Base-by-base conservation (phyloP, 495 filamentous ascomycete species). In the Eremomyces bilateralis region DNA sequence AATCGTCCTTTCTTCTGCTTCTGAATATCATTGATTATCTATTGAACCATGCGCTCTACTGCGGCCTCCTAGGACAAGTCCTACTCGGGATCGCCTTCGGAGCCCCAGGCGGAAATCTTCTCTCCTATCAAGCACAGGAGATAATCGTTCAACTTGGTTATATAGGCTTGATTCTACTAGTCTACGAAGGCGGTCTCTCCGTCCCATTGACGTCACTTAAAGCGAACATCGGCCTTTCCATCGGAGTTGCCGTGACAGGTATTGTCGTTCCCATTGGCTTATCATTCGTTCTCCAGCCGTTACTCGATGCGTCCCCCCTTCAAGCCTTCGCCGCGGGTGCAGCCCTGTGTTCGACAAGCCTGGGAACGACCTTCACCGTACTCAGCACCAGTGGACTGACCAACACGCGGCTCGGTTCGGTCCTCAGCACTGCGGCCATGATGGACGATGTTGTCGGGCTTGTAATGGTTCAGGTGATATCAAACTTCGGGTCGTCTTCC, bases 41-140 rank as follows among this genome's bases (percentile, higher is more conserved):
- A 28, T 8, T 13, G 8, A 28, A 13, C 24, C 30, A 39, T 12
- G 11, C 31, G 10, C 28, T 42, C 35, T 28, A 29, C n/a, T 34
- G 34, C 20, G 39, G 39, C 25, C 33, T 42, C 35, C 18, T 42
- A 15, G 39, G 39, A 2, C 24, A 40, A 2, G 38, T 42, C 21
- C n/a, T 33, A 12, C 34, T 38, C 35, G 39, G 39, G 20, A 37
- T 42, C 16, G 35, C 38, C 35, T 42, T 37, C 28, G 39, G 39
- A 34, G n/a, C 6, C 11, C 39, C 39, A 3, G 28, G 37, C 1
- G 39, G 34, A n/a, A 33, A 37, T 31, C 37, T 42, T 21, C 35
- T 42, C 4, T 29, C 21, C 28, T 1, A 2, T 13, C 13, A 16
- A 16, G 37, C 34, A 35, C 39, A 42, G 19, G 25, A 38, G 12